These are phyloP conservation scores for Euphorbia celastroides DNA, from an alignment of 441 rosid species.

Conservation along the genomic window DNA sequence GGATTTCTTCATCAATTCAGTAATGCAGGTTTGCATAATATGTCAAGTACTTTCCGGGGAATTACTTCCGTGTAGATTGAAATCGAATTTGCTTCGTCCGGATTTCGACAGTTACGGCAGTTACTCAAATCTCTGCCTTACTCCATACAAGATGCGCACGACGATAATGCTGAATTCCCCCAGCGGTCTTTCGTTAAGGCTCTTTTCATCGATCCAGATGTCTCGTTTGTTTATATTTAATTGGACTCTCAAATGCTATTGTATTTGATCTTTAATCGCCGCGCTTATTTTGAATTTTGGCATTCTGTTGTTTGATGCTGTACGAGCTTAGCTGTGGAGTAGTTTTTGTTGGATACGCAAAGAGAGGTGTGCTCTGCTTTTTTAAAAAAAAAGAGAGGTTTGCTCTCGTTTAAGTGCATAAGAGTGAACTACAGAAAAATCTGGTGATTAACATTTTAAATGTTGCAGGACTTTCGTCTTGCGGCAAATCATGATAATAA, in stretches of 20 bases:
- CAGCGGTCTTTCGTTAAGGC: constrained; percentile 77
- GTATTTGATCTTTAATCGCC: background rate
- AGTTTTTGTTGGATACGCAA: background rate
- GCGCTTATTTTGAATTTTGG: background rate
- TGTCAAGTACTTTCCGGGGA: too few relatives aligned
- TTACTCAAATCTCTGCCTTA: constrained; percentile 76
- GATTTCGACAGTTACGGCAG: too few relatives aligned
- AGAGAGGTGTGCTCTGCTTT: too few relatives aligned
- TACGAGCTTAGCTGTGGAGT: background rate
- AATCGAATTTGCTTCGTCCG: too few relatives aligned
- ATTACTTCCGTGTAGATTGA: too few relatives aligned
- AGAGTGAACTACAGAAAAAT: background rate
- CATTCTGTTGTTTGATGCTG: background rate
- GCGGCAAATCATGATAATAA: constrained; percentile 15
- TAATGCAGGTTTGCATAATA: too few relatives aligned
- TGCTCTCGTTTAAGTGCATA: background rate
- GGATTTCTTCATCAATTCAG: too few relatives aligned
- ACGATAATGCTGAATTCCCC: constrained; percentile 95
- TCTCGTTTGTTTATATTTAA: background rate
- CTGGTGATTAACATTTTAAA: constrained; percentile 10
- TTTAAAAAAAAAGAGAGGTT: background rate
- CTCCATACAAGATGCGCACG: constrained; percentile 73
- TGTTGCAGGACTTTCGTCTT: constrained; percentile 19
- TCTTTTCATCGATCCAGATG: background rate
- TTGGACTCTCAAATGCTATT: background rate